Evolutionary conservation across 371 early-diverging fungal species (phyloP).

Genomic region (Mucor circinelloides): DNA sequence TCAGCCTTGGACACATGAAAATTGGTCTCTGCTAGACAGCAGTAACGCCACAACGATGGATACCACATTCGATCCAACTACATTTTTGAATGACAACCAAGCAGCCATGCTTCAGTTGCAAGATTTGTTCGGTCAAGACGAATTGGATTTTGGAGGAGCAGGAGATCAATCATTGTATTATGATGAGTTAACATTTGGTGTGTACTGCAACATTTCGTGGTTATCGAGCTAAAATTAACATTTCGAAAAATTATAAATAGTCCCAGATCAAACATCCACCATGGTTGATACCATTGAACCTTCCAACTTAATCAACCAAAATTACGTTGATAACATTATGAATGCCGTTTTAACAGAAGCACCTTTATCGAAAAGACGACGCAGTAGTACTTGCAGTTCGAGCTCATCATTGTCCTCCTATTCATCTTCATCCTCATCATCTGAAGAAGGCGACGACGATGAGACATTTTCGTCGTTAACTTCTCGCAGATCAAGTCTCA

Average conservation of each 20-base stretch:
- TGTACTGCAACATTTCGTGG: background rate
- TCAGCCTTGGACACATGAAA: conserved; percentile 17
- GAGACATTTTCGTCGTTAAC: background rate
- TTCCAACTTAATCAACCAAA: background rate
- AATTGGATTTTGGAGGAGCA: conserved; percentile 5
- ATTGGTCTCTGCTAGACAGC: conserved; percentile 1
- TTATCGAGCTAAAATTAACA: background rate
- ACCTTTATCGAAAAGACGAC: background rate
- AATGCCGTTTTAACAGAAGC: background rate
- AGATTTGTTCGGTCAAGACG: conserved; percentile 25
- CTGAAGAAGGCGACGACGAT: background rate
- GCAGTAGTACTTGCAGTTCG: conserved; percentile 2
- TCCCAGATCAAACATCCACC: background rate
- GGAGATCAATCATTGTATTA: background rate
- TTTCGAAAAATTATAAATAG: background rate
- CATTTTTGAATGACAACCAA: conserved; percentile 1
- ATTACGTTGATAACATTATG: background rate
- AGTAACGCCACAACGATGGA: background rate
- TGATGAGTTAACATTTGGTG: conserved; percentile 23
- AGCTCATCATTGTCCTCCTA: background rate
- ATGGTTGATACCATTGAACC: conserved; percentile 5
- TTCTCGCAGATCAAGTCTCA: background rate
- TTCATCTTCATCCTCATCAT: conserved; percentile 3
- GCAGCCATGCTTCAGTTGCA: conserved; percentile 11
- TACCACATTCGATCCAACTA: background rate